These are phyloP conservation scores for Taphrina communis DNA, from an alignment of 1,139 yeast genomes.

Conservation along the genomic window DNA sequence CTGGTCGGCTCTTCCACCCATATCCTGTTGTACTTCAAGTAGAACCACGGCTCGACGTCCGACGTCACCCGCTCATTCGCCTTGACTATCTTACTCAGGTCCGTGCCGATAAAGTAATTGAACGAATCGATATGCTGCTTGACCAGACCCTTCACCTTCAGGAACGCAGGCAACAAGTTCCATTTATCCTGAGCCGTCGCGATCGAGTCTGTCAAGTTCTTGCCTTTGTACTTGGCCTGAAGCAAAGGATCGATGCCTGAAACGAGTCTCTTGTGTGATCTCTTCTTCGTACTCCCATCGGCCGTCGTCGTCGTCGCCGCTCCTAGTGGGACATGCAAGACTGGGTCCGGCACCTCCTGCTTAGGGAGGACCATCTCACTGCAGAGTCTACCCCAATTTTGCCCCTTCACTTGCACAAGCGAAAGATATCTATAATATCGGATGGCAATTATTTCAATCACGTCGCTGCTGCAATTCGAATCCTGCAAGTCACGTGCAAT, in stretches of 20 bases:
- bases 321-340: neutral
- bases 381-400: neutral
- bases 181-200: slow-evolving; percentile 89
- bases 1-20: slow-evolving; percentile 69
- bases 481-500: slow-evolving; percentile 1
- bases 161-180: slow-evolving; percentile 92
- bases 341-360: slow-evolving; percentile 2
- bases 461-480: no score
- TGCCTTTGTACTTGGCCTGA: slow-evolving; percentile 83
- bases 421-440: neutral
- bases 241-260: slow-evolving; percentile 68
- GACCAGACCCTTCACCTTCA: slow-evolving; percentile 93
- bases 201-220: slow-evolving; percentile 81
- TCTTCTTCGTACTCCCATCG: neutral
- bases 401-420: neutral
- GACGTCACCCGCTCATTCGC: slow-evolving; percentile 89
- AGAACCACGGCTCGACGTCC: slow-evolving; percentile 97
- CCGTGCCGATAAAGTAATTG: slow-evolving; percentile 92
- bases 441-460: neutral
- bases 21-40: slow-evolving; percentile 86
- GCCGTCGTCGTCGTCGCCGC: neutral
- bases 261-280: slow-evolving; percentile 13
- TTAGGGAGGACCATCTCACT: slow-evolving; percentile 9
- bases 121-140: slow-evolving; percentile 97
- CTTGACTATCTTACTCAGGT: slow-evolving; percentile 83